A percentile compares a stretch with the other conserved stretches of the same genome.
phyloP scores from a whole-genome alignment of 495 filamentous ascomycete species.

The Bathelium albidoporum region DNA sequence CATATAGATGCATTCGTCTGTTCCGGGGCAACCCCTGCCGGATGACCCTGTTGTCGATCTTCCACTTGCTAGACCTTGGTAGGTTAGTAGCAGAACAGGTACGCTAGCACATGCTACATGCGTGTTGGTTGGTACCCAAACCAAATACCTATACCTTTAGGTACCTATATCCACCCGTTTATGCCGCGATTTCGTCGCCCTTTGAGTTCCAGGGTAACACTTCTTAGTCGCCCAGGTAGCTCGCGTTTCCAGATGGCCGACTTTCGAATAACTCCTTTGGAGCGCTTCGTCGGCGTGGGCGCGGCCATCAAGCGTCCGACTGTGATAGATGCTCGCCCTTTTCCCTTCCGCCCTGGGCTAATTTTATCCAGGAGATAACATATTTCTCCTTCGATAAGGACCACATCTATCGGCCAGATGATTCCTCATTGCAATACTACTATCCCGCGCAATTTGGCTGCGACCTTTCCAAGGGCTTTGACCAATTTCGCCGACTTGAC shows the following conservation, averaged over 20 bases:
- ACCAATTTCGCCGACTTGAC: slow-evolving; percentile 74
- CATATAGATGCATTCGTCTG: too few species aligned
- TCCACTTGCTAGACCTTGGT: background rate
- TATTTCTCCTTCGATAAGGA: slow-evolving; percentile 84
- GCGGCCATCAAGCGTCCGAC: slow-evolving; percentile 6
- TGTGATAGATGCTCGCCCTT: background rate
- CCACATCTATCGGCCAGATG: slow-evolving; percentile 64
- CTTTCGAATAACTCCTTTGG: background rate
- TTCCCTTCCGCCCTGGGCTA: background rate
- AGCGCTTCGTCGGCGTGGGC: background rate
- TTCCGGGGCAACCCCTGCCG: too few species aligned
- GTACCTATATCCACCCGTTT: too few species aligned
- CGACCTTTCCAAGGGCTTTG: slow-evolving; percentile 68
- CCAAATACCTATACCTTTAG: too few species aligned
- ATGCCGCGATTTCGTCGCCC: too few species aligned
- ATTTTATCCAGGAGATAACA: slow-evolving; percentile 50
- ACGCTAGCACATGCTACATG: too few species aligned
- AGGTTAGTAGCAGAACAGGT: background rate
- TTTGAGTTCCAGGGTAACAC: too few species aligned
- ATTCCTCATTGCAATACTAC: slow-evolving; percentile 75
- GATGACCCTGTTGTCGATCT: background rate
- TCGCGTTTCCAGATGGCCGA: background rate
- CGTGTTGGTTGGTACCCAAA: too few species aligned
- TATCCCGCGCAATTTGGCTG: slow-evolving; percentile 63
- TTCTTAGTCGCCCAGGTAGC: background rate